phyloP scores from a whole-genome alignment of 192 early-diverging fungal species.

The Physocladia obscura region DNA sequence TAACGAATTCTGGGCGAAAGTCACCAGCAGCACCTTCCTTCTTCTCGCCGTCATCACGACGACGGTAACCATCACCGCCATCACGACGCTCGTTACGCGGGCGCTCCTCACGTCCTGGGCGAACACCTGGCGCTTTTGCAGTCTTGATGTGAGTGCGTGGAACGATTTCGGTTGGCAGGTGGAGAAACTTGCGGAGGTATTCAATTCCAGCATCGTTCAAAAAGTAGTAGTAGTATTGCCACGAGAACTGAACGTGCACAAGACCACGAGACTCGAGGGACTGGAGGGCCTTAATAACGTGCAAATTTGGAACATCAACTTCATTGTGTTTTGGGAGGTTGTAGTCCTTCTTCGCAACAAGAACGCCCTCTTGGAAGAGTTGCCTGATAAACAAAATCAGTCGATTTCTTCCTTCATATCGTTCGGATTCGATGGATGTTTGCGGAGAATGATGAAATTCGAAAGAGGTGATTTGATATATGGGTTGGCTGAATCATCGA shows the following conservation, averaged over 20 bases:
- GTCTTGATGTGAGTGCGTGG: constrained; percentile 97
- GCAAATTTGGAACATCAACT: constrained; percentile 94
- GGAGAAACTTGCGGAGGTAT: constrained; percentile 93
- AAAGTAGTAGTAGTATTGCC: constrained; percentile 99
- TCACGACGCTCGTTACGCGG: constrained; percentile 71
- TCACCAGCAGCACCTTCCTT: constrained; percentile 88
- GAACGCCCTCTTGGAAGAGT: constrained; percentile 81
- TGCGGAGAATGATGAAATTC: no score
- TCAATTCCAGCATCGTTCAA: constrained; percentile 97
- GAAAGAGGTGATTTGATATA: no score
- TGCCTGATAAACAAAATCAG: no score
- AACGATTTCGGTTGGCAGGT: constrained; percentile 95
- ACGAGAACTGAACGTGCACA: constrained; percentile 97
- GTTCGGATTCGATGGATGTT: no score
- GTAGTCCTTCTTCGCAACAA: constrained; percentile 99
- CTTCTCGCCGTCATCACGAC: constrained; percentile 78
- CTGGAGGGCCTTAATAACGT: constrained; percentile 99
- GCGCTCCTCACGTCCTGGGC: constrained; percentile 59
- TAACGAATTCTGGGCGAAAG: constrained; percentile 94
- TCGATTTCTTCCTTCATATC: no score
- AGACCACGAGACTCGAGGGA: constrained; percentile 88
- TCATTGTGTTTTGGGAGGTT: constrained; percentile 93
- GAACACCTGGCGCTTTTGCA: constrained; percentile 70
- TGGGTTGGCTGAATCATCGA: background rate
- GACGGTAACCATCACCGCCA: constrained; percentile 72